A percentile compares a stretch with the other conserved stretches of the same genome.
phyloP scores from a whole-genome alignment of 1,284 basidiomycete genomes.

The Malassezia nana region DNA sequence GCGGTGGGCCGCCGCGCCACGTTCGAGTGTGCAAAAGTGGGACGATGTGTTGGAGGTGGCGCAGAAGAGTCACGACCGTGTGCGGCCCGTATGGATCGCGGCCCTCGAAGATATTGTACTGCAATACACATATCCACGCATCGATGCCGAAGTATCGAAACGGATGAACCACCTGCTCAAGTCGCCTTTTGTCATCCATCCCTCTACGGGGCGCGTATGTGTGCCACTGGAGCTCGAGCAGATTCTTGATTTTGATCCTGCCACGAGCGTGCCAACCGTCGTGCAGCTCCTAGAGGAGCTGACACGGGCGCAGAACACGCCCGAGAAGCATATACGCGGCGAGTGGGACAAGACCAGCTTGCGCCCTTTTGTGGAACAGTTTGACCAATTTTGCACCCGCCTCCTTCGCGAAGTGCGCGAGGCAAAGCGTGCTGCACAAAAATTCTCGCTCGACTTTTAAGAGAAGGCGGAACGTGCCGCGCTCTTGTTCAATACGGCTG shows the following conservation, averaged over 20 bases:
- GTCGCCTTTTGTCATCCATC: conserved; percentile 92
- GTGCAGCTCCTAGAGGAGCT: conserved; percentile 71
- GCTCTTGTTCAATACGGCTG: conserved; percentile 11
- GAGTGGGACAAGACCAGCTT: conserved; percentile 57
- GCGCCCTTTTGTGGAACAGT: conserved; percentile 77
- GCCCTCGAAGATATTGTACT: conserved; percentile 69
- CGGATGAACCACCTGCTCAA: conserved; percentile 96
- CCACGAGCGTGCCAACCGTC: conserved; percentile 67
- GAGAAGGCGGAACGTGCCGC: neutral
- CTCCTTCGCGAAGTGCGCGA: conserved; percentile 49
- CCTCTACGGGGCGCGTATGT: conserved; percentile 88
- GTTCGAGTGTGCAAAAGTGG: conserved; percentile 58
- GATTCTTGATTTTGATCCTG: conserved; percentile 78
- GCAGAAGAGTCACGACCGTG: conserved; percentile 39
- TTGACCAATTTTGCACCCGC: conserved; percentile 62
- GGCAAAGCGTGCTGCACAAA: conserved; percentile 14
- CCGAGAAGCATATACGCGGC: conserved; percentile 28
- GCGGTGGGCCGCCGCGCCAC: conserved; percentile 55
- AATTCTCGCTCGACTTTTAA: conserved; percentile 13
- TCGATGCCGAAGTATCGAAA: conserved; percentile 94
- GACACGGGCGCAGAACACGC: conserved; percentile 38
- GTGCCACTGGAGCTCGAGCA: conserved; percentile 73
- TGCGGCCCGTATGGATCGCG: conserved; percentile 32
- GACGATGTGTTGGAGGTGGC: conserved; percentile 54
- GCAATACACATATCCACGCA: conserved; percentile 89